Conservation (phyloP, 768 basidiomycete genomes). For the Tremella fuciformis region DNA sequence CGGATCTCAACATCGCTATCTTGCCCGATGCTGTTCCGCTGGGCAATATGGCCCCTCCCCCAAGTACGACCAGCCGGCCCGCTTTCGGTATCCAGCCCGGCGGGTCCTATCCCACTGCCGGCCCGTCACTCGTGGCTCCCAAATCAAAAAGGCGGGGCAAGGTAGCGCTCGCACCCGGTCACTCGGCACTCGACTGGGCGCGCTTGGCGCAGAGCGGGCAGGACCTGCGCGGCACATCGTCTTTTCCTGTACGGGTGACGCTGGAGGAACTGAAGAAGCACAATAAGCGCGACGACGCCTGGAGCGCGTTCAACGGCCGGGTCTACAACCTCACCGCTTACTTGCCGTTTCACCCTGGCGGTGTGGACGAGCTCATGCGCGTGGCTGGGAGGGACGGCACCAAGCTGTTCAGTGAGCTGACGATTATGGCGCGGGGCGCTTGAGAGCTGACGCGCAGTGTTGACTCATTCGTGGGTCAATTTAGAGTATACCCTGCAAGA, state of each 20-base stretch:
- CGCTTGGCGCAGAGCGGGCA: slow-evolving; percentile 73
- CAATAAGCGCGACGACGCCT: slow-evolving; percentile 80
- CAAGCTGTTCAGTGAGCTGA: slow-evolving; percentile 77
- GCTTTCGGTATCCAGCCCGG: slow-evolving; percentile 39
- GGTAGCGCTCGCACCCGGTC: slow-evolving; percentile 85
- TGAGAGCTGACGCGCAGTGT: slow-evolving; percentile 56
- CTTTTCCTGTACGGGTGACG: slow-evolving; percentile 26
- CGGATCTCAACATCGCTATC: slow-evolving; percentile 43
- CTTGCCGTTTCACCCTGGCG: slow-evolving; percentile 87
- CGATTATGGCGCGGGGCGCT: not conserved
- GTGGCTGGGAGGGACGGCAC: slow-evolving; percentile 94
- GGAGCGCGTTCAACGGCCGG: slow-evolving; percentile 86
- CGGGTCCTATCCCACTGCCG: slow-evolving; percentile 15
- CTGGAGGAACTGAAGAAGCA: slow-evolving; percentile 56
- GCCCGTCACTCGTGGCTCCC: slow-evolving; percentile 54
- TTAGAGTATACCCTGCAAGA: slow-evolving; percentile 92
- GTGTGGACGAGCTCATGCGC: slow-evolving; percentile 89
- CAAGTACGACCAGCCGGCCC: slow-evolving; percentile 40
- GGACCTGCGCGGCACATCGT: slow-evolving; percentile 66
- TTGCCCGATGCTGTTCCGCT: slow-evolving; percentile 32
- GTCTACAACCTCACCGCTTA: slow-evolving; percentile 97
- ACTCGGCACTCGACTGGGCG: slow-evolving; percentile 92
- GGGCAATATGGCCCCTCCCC: slow-evolving; percentile 46
- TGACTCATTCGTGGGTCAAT: slow-evolving; percentile 95
- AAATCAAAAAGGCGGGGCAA: slow-evolving; percentile 63